phyloP scores from a whole-genome alignment of 371 early-diverging fungal species.

The Mucor lusitanicus region DNA sequence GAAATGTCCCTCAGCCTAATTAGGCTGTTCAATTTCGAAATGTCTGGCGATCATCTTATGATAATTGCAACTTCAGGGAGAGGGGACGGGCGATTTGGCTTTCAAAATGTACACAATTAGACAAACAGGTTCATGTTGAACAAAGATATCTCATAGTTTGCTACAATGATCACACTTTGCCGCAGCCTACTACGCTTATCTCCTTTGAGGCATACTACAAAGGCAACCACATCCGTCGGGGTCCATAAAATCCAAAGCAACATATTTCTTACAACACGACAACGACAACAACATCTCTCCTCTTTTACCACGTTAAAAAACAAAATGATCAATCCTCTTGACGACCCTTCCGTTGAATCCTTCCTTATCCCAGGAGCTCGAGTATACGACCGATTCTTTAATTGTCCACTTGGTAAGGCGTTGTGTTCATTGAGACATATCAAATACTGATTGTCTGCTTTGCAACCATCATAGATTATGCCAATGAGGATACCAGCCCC shows the following conservation, averaged over 20 bases:
- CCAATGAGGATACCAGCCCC: conserved; percentile 23
- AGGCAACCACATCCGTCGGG: neutral
- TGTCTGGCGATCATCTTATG: too few species aligned
- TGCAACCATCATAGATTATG: conserved; percentile 38
- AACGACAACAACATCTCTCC: neutral
- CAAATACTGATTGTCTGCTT: neutral
- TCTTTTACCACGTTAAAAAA: neutral
- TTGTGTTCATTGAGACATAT: neutral
- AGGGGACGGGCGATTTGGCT: neutral
- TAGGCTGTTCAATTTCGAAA: too few species aligned
- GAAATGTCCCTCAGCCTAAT: too few species aligned
- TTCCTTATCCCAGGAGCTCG: conserved; percentile 60
- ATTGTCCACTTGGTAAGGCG: conserved; percentile 50
- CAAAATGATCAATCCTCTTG: conserved; percentile 26
- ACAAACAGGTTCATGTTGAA: too few species aligned
- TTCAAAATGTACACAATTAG: neutral
- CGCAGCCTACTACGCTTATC: neutral
- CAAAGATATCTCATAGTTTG: neutral
- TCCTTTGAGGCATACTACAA: neutral
- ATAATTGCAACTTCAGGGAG: too few species aligned
- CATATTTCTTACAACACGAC: neutral
- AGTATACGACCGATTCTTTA: conserved; percentile 63
- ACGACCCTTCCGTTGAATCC: conserved; percentile 47
- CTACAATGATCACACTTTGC: neutral
- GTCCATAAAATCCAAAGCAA: neutral